These are phyloP conservation scores for Hirsutella rhossiliensis DNA, from an alignment of 2,329 filamentous ascomycete genomes.

Conservation along the genomic window DNA sequence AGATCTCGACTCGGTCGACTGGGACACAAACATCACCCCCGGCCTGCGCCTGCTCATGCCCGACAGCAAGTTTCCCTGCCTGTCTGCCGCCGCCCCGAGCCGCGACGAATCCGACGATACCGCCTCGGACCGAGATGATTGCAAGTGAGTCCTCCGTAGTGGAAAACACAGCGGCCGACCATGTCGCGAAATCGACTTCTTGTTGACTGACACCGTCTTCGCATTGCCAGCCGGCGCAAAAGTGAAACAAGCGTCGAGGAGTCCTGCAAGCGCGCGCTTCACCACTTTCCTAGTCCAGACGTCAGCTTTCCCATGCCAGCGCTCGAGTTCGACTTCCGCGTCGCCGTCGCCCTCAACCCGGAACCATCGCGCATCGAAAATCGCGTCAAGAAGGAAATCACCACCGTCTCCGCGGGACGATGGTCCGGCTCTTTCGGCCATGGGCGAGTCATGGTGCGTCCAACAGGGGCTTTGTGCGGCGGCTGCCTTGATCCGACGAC, in stretches of 20 bases:
- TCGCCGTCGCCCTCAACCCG: constrained; percentile 32
- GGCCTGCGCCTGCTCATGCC: constrained; percentile 3
- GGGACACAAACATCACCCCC: constrained; percentile 17
- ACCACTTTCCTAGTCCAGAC: constrained; percentile 27
- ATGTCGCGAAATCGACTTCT: no score
- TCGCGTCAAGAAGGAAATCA: constrained; percentile 34
- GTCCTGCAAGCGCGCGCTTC: constrained; percentile 23
- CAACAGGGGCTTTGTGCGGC: background rate
- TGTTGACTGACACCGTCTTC: no score
- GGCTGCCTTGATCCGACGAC: no score
- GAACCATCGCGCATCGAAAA: constrained; percentile 29
- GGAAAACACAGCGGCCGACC: no score
- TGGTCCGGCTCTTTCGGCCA: constrained; percentile 38
- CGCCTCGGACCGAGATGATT: no score
- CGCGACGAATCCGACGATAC: background rate
- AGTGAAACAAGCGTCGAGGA: constrained; percentile 23
- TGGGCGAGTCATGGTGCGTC: constrained; percentile 31
- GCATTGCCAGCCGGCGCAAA: no score
- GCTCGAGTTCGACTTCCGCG: constrained; percentile 36
- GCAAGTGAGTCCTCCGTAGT: no score
- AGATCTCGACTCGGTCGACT: constrained; percentile 10
- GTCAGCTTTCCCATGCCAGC: constrained; percentile 32
- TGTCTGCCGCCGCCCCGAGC: background rate
- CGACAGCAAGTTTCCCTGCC: background rate
- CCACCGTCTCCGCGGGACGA: constrained; percentile 31